Evolutionary conservation across 192 early-diverging fungal species (phyloP).

Genomic region (Phlyctochytrium planicorne): DNA sequence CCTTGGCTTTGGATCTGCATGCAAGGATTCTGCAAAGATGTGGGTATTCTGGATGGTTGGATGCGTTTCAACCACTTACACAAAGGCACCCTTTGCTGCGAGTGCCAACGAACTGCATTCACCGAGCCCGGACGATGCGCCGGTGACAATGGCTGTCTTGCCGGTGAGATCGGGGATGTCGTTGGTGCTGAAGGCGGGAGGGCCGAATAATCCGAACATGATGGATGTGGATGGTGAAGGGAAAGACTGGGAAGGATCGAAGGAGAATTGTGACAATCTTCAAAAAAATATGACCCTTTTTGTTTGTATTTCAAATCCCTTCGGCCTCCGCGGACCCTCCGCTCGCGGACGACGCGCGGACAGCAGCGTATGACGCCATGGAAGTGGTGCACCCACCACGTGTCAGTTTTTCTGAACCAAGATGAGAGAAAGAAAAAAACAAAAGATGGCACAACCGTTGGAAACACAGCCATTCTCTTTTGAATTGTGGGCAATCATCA

Average conservation of each 20-base stretch:
- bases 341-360: too few species aligned
- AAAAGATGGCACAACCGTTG: too few species aligned
- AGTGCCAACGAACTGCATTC: conserved; percentile 22
- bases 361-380: too few species aligned
- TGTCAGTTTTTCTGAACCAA: too few species aligned
- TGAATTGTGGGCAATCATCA: too few species aligned
- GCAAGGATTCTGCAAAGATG: conserved; percentile 30
- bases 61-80: conserved; percentile 4
- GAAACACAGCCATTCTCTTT: too few species aligned
- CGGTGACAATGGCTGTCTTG: conserved; percentile 36
- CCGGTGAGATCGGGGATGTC: conserved; percentile 16
- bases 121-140: conserved; percentile 35
- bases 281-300: too few species aligned
- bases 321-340: too few species aligned
- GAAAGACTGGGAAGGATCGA: background rate
- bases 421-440: too few species aligned
- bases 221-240: background rate
- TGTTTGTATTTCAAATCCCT: too few species aligned
- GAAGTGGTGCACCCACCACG: too few species aligned
- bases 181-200: conserved; percentile 4
- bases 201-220: background rate
- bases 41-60: background rate
- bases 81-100: conserved; percentile 25
- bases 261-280: too few species aligned
- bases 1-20: conserved; percentile 23